phyloP scores from a whole-genome alignment of 176 grass and related monocot genomes.

The maize (Zea mays) region Zm-B73-REFERENCE-NAM-5.0 NC_050099.1:24818501-24819000 shows the following conservation, averaged over 20 bases:
- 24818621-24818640: no score
- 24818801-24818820: neutral
- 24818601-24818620: no score
- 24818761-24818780: constrained; percentile 34
- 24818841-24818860: neutral
- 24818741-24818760: constrained; percentile 35
- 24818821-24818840: constrained; percentile 22
- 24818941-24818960: neutral
- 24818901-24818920: constrained; percentile 35
- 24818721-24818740: constrained; percentile 36
- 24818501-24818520: no score
- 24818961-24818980: constrained; percentile 23
- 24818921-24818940: constrained; percentile 29
- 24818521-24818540: no score
- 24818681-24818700: neutral
- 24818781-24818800: constrained; percentile 21
- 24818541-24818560: no score
- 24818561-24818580: no score
- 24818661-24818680: no score
- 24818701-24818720: constrained; percentile 33
- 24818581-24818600: no score
- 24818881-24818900: constrained; percentile 26
- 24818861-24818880: constrained; percentile 45
- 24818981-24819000: constrained; percentile 33
- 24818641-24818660: no score